These are phyloP conservation scores for Nymphaea thermarum DNA, from an alignment of 164 flowering plant genomes.

Conservation along the genomic window DNA sequence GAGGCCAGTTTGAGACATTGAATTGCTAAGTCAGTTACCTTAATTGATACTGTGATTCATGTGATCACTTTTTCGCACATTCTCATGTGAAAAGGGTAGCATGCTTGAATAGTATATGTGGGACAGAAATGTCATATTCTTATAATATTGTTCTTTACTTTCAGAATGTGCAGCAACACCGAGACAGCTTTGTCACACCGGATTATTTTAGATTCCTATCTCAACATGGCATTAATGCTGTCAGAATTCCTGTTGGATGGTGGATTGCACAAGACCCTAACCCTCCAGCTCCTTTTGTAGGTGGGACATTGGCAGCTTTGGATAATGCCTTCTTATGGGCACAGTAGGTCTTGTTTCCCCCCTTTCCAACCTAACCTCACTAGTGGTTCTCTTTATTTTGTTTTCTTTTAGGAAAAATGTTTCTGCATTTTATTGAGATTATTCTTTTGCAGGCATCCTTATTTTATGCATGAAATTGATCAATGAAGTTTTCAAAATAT, in stretches of 20 bases:
- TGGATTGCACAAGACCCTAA: conserved; percentile 81
- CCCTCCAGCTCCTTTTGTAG: conserved; percentile 77
- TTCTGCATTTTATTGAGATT: too few species aligned
- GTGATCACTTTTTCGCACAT: neutral
- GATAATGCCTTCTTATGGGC: conserved; percentile 93
- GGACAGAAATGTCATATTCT: too few species aligned
- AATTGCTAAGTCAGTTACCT: neutral
- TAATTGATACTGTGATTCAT: neutral
- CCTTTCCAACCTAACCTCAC: neutral
- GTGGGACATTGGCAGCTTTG: conserved; percentile 61
- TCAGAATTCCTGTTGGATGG: conserved; percentile 94
- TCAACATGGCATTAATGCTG: conserved; percentile 66
- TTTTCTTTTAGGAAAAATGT: too few species aligned
- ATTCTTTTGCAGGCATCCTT: neutral
- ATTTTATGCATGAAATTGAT: neutral
- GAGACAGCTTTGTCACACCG: conserved; percentile 39
- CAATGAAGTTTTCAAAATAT: conserved; percentile 1
- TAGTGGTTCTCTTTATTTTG: too few species aligned
- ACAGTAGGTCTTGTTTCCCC: conserved; percentile 44
- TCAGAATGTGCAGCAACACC: conserved; percentile 43
- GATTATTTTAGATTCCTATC: conserved; percentile 58
- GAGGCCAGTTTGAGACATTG: too few species aligned
- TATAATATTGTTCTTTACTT: neutral
- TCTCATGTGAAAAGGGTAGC: too few species aligned
- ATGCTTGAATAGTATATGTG: too few species aligned